Evolutionary conservation across 805 yeast genomes (phyloP).

Genomic region (Wickerhamiella spandovensis): DNA sequence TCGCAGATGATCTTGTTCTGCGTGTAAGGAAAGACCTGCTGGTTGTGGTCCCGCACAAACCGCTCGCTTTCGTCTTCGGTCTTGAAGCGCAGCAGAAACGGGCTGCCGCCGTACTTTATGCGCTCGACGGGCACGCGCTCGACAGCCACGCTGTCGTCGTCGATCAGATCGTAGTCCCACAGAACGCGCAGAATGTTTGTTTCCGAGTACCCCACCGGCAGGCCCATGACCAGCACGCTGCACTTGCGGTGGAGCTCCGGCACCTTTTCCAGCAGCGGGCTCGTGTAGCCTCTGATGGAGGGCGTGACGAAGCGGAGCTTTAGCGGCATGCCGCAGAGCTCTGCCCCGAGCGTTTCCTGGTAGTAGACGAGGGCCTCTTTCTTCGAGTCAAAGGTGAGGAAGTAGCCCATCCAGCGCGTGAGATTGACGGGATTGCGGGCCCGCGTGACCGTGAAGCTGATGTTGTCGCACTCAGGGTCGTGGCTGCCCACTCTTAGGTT

Average conservation of each 20-base stretch:
- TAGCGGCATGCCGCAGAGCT: constrained; percentile 38
- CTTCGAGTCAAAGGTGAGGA: constrained; percentile 35
- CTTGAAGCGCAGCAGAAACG: constrained; percentile 22
- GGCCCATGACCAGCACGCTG: constrained; percentile 23
- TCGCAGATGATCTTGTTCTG: constrained; percentile 20
- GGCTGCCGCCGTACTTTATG: constrained; percentile 23
- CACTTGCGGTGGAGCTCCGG: constrained; percentile 16
- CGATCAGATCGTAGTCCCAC: constrained; percentile 24
- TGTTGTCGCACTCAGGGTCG: constrained; percentile 13
- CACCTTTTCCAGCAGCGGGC: constrained; percentile 19
- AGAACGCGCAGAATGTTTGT: constrained; percentile 17
- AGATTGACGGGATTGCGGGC: constrained; percentile 37
- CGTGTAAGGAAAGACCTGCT: constrained; percentile 19
- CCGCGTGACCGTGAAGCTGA: constrained; percentile 32
- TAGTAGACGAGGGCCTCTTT: constrained; percentile 40
- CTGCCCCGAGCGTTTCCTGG: constrained; percentile 36
- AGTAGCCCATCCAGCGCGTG: constrained; percentile 36
- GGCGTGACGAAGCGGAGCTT: constrained; percentile 34
- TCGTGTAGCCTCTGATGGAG: constrained; percentile 13
- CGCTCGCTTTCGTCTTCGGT: constrained; percentile 22
- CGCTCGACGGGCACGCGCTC: constrained; percentile 22
- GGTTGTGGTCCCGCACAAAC: constrained; percentile 20
- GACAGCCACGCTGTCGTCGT: constrained; percentile 22
- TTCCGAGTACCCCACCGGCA: constrained; percentile 18
- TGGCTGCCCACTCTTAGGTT: constrained; percentile 11